Conservation (phyloP, 805 yeast species). For the Candida nitratophila region DNA sequence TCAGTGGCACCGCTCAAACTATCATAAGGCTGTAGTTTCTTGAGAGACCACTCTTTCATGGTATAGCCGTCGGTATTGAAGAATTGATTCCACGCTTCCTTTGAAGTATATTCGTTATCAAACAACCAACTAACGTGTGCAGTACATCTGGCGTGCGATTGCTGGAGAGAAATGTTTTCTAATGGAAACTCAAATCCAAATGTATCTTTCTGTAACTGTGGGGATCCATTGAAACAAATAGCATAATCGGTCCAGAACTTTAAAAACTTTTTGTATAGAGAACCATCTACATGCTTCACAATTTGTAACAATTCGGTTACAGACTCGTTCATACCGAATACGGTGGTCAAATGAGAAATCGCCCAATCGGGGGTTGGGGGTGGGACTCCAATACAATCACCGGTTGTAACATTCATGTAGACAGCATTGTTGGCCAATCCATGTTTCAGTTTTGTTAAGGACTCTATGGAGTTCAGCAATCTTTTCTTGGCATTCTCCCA, state of each 20-base stretch:
- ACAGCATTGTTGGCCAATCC: slow-evolving; percentile 5
- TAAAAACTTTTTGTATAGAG: background rate
- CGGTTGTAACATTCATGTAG: slow-evolving; percentile 5
- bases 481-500: slow-evolving; percentile 1
- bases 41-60: background rate
- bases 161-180: slow-evolving; percentile 2
- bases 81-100: slow-evolving; percentile 7
- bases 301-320: slow-evolving; percentile 6
- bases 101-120: background rate
- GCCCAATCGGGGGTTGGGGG: slow-evolving; percentile 9
- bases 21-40: background rate
- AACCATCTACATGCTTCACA: background rate
- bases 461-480: slow-evolving; percentile 1
- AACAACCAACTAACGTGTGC: slow-evolving; percentile 4
- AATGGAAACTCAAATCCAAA: slow-evolving; percentile 5
- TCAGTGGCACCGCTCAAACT: background rate
- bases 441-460: slow-evolving; percentile 2
- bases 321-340: slow-evolving; percentile 5
- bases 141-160: slow-evolving; percentile 8
- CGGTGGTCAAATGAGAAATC: slow-evolving; percentile 7
- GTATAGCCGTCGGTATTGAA: slow-evolving; percentile 6
- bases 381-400: slow-evolving; percentile 5
- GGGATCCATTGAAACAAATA: slow-evolving; percentile 1
- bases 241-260: slow-evolving; percentile 9
- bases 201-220: slow-evolving; percentile 1